Evolutionary conservation across 208 protist species (phyloP).

Genomic region (Trichomonas vaginalis): DNA sequence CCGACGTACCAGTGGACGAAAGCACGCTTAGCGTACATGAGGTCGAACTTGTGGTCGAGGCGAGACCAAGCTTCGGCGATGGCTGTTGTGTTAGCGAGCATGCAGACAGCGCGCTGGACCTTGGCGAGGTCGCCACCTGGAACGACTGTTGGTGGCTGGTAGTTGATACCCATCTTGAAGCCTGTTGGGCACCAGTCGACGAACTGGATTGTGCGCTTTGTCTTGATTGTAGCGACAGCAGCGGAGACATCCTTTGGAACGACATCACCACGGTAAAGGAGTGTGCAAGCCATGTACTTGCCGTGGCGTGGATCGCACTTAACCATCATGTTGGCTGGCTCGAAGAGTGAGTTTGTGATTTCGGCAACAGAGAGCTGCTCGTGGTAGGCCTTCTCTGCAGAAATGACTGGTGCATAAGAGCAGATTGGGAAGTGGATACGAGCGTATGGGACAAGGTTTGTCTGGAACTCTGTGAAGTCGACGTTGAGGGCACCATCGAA

Average conservation of each 20-base stretch:
- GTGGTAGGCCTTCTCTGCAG: slow-evolving; percentile 62
- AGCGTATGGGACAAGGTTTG: slow-evolving; percentile 86
- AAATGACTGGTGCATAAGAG: slow-evolving; percentile 73
- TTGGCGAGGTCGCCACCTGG: slow-evolving; percentile 51
- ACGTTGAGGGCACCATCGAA: slow-evolving; percentile 83
- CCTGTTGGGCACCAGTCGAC: slow-evolving; percentile 84
- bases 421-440: slow-evolving; percentile 82
- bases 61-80: too few relatives aligned
- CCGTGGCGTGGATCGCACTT: slow-evolving; percentile 75
- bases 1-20: slow-evolving; percentile 60
- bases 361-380: slow-evolving; percentile 73
- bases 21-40: too few relatives aligned
- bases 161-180: slow-evolving; percentile 70
- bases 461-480: slow-evolving; percentile 84
- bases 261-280: slow-evolving; percentile 88
- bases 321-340: slow-evolving; percentile 73
- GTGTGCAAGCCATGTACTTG: slow-evolving; percentile 86
- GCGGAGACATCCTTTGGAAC: slow-evolving; percentile 83
- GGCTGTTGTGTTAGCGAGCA: slow-evolving; percentile 52
- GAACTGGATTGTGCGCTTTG: slow-evolving; percentile 74
- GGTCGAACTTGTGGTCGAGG: too few relatives aligned
- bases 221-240: slow-evolving; percentile 72
- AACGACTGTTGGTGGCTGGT: slow-evolving; percentile 42
- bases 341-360: slow-evolving; percentile 77
- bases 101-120: slow-evolving; percentile 41